Evolutionary conservation across 73 alveolate species (phyloP).

Genomic region (Diophrys sp.): DNA sequence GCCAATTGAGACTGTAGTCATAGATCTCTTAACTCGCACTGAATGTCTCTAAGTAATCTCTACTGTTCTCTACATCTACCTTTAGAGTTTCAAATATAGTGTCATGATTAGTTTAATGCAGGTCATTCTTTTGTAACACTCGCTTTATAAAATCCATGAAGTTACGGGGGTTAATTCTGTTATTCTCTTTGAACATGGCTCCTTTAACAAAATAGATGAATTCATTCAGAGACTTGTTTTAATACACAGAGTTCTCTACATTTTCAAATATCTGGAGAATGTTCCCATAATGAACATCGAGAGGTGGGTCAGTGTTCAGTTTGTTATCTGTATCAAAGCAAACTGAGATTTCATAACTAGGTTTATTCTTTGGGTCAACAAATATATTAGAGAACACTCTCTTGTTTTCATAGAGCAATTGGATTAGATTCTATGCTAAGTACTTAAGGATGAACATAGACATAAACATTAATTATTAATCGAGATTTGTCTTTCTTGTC

Average conservation of each 20-base stretch:
- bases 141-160: background rate
- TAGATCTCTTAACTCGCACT: constrained; percentile 42
- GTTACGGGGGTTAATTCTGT: background rate
- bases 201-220: constrained; percentile 28
- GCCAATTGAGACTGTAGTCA: constrained; percentile 60
- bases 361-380: constrained; percentile 20
- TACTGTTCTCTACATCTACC: constrained; percentile 36
- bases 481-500: no score
- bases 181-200: constrained; percentile 6
- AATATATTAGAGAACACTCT: constrained; percentile 32
- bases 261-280: constrained; percentile 33
- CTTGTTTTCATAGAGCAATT: constrained; percentile 43
- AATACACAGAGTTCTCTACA: constrained; percentile 31
- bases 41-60: constrained; percentile 41
- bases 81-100: constrained; percentile 24
- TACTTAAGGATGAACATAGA: constrained; percentile 19
- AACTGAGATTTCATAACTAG: constrained; percentile 54
- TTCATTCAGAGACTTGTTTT: constrained; percentile 32
- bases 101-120: constrained; percentile 21
- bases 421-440: constrained; percentile 29
- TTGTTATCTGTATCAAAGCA: constrained; percentile 43
- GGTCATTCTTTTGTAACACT: background rate
- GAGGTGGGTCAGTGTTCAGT: constrained; percentile 56
- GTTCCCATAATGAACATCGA: constrained; percentile 50
- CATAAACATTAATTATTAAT: no score